Conservation (phyloP, 345 rosid genomes). For the Citrus sp. region DNA sequence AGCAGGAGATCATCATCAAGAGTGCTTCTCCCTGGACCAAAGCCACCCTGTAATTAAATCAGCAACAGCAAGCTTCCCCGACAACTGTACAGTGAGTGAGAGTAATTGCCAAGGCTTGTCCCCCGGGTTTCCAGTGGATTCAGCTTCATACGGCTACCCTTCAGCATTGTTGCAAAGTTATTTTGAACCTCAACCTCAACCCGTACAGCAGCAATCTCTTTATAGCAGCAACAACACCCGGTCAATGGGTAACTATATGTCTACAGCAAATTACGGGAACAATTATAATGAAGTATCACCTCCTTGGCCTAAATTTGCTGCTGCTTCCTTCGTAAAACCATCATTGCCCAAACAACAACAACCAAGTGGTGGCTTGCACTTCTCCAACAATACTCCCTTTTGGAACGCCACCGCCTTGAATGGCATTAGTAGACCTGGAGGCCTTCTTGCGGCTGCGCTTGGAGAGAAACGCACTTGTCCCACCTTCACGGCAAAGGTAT, state of each 20-base stretch:
- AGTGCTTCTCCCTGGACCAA: constrained; percentile 29
- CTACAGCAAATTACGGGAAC: constrained; percentile 22
- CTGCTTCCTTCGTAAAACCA: constrained; percentile 31
- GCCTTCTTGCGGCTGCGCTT: constrained; percentile 23
- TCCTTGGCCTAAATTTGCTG: constrained; percentile 41
- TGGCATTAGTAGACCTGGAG: constrained; percentile 20
- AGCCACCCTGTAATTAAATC: constrained; percentile 27
- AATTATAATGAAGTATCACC: constrained; percentile 25
- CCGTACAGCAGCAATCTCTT: constrained; percentile 28
- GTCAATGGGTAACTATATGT: constrained; percentile 26
- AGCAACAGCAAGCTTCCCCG: constrained; percentile 21
- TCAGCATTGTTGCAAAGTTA: constrained; percentile 39
- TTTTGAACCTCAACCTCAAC: constrained; percentile 33
- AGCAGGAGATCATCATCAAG: constrained; percentile 30
- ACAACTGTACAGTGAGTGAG: constrained; percentile 9
- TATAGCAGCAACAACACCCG: constrained; percentile 21
- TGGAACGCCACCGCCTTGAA: constrained; percentile 42
- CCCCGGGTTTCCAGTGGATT: constrained; percentile 17
- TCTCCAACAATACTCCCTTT: constrained; percentile 43
- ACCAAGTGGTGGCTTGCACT: constrained; percentile 30
- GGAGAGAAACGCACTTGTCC: constrained; percentile 38
- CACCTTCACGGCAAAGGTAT: constrained; percentile 26
- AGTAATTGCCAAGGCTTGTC: constrained; percentile 22
- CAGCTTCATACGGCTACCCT: constrained; percentile 38
- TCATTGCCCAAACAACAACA: constrained; percentile 38